Base-by-base conservation (phyloP, 75 land plant species). In the Selaginella moellendorffii region DNA sequence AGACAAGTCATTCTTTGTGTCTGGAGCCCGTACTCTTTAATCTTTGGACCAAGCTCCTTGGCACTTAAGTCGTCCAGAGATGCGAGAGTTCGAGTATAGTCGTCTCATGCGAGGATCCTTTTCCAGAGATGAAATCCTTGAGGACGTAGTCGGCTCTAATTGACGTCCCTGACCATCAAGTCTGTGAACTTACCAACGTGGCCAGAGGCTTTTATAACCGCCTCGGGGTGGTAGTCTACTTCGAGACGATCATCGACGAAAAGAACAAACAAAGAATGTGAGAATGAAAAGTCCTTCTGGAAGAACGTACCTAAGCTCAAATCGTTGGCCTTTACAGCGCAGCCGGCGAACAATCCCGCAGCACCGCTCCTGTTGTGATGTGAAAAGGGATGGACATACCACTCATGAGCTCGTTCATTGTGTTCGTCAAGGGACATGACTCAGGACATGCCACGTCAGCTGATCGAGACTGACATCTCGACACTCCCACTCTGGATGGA, bases 151-250 rank as follows among this genome's bases (percentile, higher is more conserved):
- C 98, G 0, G 96, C 96, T n/a, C 96, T 74, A 53, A 77, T 81
- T 85, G 63, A 81, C 87, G 74, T 93, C 98, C 77, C 88, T 93
- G 27, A 93, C 95, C 96, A 93, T 88, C 12, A 88, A 80, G 62
- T 93, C 95, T 17, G 96, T 88, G 72, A 93, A 88, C 70, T 88
- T 93, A 52, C 88, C 98, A 24, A 93, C 98, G 68, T 93, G 98
- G 8, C 98, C 98, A 22, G 98, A 93, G 27, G 98, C 98, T 65
- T 88, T 93, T 52, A 93, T 68, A 23, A 93, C 98, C 42, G 68
- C 75, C 65, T 93, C 96, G 1, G 98, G 98, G 1, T 95, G 98
- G 67, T 90, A 93, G 25, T 85, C 89, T 30, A 93, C 86, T 70
- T 85, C 98, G 79, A 85, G 69, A 95, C 87, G 85, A 63, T 81